These are phyloP conservation scores for Tolypocladium guangdongense DNA, from an alignment of 2,329 filamentous ascomycete genomes.

Conservation along the genomic window DNA sequence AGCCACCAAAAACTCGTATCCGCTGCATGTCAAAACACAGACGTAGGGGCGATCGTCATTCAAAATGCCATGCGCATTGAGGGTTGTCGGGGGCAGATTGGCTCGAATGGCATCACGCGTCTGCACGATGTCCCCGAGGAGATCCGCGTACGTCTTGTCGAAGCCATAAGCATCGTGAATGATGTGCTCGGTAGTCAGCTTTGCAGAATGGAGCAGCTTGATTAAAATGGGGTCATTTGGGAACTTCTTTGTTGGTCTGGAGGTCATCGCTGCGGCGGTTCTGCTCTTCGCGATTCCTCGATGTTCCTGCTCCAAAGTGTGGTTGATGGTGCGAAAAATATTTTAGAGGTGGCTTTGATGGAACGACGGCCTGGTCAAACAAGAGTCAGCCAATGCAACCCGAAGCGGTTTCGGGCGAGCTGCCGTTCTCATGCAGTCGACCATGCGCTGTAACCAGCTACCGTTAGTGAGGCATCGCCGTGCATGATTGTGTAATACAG, in stretches of 20 bases:
- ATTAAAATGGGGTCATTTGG: constrained; percentile 7
- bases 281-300: too few relatives aligned
- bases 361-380: too few relatives aligned
- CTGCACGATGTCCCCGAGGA: constrained; percentile 9
- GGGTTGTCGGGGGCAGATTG: constrained; percentile 1
- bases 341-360: too few relatives aligned
- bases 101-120: constrained; percentile 5
- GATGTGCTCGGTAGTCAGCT: constrained; percentile 1
- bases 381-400: too few relatives aligned
- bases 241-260: background rate
- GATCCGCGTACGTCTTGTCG: constrained; percentile 9
- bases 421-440: too few relatives aligned
- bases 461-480: too few relatives aligned
- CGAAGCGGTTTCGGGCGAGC: too few relatives aligned
- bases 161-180: constrained; percentile 9
- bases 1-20: constrained; percentile 14
- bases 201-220: constrained; percentile 6
- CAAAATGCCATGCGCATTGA: constrained; percentile 4
- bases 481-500: too few relatives aligned
- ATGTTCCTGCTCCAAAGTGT: too few relatives aligned
- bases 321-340: too few relatives aligned
- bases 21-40: constrained; percentile 6
- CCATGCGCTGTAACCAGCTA: too few relatives aligned
- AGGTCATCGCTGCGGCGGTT: too few relatives aligned
- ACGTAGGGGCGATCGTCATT: constrained; percentile 3